phyloP scores from a whole-genome alignment of 2,329 filamentous ascomycete species.

The Exophiala oligosperma region DNA sequence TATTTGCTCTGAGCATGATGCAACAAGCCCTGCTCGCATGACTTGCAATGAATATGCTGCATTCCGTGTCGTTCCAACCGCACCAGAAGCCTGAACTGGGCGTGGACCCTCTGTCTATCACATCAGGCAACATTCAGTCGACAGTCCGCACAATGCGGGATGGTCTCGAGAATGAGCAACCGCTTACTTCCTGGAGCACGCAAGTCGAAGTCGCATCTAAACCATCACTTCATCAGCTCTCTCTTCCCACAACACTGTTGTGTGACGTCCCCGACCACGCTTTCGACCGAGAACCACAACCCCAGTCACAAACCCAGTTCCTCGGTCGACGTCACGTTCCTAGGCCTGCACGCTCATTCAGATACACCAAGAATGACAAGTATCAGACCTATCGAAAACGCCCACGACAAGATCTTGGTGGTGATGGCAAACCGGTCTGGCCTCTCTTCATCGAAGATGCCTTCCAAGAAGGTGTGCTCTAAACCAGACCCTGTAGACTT shows the following conservation, averaged over 20 bases:
- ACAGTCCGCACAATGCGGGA: conserved; percentile 36
- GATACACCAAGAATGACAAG: conserved; percentile 32
- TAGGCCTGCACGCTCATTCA: conserved; percentile 8
- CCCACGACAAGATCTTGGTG: conserved; percentile 44
- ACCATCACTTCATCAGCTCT: conserved; percentile 11
- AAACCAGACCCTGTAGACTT: too few relatives aligned
- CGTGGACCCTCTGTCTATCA: conserved; percentile 36
- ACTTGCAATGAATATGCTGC: conserved; percentile 14
- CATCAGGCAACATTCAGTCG: conserved; percentile 45
- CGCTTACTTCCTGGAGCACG: conserved; percentile 3
- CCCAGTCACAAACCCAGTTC: conserved; percentile 3
- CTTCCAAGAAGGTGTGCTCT: conserved; percentile 45
- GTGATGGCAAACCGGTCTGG: conserved; percentile 47
- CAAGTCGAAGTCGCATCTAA: neutral
- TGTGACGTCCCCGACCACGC: conserved; percentile 18
- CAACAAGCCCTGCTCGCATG: too few relatives aligned
- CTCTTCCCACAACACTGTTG: conserved; percentile 20
- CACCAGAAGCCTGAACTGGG: conserved; percentile 1
- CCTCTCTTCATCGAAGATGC: conserved; percentile 48
- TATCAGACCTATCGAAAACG: conserved; percentile 46
- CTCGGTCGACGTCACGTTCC: neutral
- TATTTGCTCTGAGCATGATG: conserved; percentile 11
- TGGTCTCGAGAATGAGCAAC: conserved; percentile 26
- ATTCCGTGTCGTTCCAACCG: conserved; percentile 12
- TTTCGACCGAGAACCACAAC: conserved; percentile 6